Evolutionary conservation across 306 rosid species (phyloP), one percentile per base, ranked within the genome.

Genomic region (Parietaria judaica): DNA sequence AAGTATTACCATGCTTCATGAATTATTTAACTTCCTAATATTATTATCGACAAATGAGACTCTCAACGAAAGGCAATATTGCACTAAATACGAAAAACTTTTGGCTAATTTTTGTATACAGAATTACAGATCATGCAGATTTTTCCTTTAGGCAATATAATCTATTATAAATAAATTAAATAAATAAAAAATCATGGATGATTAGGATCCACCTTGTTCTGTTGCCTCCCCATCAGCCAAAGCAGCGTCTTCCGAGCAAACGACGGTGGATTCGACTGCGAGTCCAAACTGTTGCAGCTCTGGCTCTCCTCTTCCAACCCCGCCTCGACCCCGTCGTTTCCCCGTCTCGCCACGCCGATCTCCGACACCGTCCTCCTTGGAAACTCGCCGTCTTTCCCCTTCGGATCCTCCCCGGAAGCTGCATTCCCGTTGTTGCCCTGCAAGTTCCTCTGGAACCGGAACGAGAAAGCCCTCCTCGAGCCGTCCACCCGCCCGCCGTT

Each of bases 181-280:
- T 48, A n/a, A 36, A 11, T 57, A 16, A 11, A 50, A 55, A 64
- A 47, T 80, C 74, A 85, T 14, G 76, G 63, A 66, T 64, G 79
- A 66, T 64, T 80, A 64, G 96, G 84, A 78, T 66, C 65, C 72
- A 88, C 95, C 86, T 88, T 94, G 66, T 81, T 88, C 76, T 84
- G 95, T 79, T 84, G 95, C 78, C 70, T 86, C 63, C 97, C 97
- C 41, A 81, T 76, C 1, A 94, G 90, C 99, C 97, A 94, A 70
- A 84, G 82, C 70, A 94, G 78, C 60, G 97, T 88, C 72, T 76
- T 86, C 62, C 92, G 84, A 4, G 99, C 94, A 51, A 94, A 94
- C 38, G 97, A 94, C 44, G 96, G 89, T 3, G 83, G 81, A 49
- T 83, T 92, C 17, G 81, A 65, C 66, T 86, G 88, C 55, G 85